Base-by-base conservation (phyloP, 129 eudicot genomes). In the Flaveria brownii region DNA sequence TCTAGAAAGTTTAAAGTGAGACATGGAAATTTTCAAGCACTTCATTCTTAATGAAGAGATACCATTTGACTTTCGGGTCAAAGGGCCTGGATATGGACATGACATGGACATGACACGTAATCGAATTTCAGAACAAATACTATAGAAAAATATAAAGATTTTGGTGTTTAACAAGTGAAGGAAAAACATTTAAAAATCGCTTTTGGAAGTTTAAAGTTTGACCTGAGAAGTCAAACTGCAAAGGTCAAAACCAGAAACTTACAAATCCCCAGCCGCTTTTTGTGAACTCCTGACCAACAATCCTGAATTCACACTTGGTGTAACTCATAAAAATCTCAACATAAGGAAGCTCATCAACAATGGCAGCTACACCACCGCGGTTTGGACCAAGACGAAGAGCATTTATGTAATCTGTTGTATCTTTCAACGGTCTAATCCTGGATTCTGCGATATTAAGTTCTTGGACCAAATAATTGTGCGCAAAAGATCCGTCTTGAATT, bases 241-340 rank as follows among this genome's bases (percentile, higher is more conserved):
- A 65, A 51, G 17, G 25, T 54, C 3, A 57, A 68, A 63, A 62
- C 5, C 1, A 43, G 42, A 51, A 79, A 91, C 97, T 92, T 84
- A 92, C 97, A 30, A 89, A 92, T 79, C 97, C 97, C 97, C 97
- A 92, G 60, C 97, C 97, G 16, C 92, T 87, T 81, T 85, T 89
- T 2, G 97, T 92, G 70, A 92, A 92, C 82, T 92, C 96, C 69
- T 78, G 92, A 56, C 97, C 97, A 25, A 92, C 96, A 56, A 75
- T 83, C 77, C 75, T 87, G 84, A 89, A 89, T 28, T 65, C 74
- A 59, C 97, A 92, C 46, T 82, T 77, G 46, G 88, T 83, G 74
- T 67, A 85, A 59, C 84, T 66, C 85, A 89, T 76, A 77, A 92
- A 89, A 64, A 92, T 79, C 86, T 92, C 86, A 36, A 92, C 51